Evolutionary conservation across 2,329 filamentous ascomycete species (phyloP).

Genomic region (Ascochyta lentis): DNA sequence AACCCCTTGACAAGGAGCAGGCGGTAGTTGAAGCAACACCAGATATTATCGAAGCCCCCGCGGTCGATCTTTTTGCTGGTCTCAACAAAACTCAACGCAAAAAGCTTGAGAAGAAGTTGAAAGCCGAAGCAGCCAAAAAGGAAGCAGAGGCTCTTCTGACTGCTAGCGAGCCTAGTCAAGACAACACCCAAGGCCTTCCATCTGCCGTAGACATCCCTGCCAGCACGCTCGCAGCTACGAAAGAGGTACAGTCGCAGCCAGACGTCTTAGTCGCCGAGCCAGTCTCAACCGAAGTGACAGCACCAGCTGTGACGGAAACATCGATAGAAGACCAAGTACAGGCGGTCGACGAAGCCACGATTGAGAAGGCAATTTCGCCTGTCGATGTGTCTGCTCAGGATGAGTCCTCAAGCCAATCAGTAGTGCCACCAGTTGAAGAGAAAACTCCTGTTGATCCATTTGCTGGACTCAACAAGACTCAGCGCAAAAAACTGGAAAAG

Average conservation of each 20-base stretch:
- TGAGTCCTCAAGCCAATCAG: background rate
- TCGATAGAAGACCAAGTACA: background rate
- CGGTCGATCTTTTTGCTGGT: constrained; percentile 37
- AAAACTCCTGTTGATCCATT: constrained; percentile 19
- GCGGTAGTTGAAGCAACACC: background rate
- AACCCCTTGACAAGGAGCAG: background rate
- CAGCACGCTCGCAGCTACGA: background rate
- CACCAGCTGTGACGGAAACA: background rate
- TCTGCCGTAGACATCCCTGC: background rate
- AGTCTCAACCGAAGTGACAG: background rate
- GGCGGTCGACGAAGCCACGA: background rate
- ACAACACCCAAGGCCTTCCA: background rate
- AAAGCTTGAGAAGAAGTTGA: constrained; percentile 46
- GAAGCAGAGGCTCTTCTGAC: background rate
- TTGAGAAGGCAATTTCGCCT: background rate
- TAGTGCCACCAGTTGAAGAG: background rate
- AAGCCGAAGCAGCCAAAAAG: constrained; percentile 25
- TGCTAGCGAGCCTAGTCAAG: background rate
- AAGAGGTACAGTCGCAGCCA: background rate
- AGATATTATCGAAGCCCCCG: constrained; percentile 1
- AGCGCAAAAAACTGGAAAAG: constrained; percentile 35
- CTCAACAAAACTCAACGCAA: constrained; percentile 38
- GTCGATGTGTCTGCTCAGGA: background rate
- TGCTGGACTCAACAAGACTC: constrained; percentile 9
- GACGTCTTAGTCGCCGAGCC: background rate